phyloP scores from a whole-genome alignment of 2,329 filamentous ascomycete species.

The Xylaria sp. region DNA sequence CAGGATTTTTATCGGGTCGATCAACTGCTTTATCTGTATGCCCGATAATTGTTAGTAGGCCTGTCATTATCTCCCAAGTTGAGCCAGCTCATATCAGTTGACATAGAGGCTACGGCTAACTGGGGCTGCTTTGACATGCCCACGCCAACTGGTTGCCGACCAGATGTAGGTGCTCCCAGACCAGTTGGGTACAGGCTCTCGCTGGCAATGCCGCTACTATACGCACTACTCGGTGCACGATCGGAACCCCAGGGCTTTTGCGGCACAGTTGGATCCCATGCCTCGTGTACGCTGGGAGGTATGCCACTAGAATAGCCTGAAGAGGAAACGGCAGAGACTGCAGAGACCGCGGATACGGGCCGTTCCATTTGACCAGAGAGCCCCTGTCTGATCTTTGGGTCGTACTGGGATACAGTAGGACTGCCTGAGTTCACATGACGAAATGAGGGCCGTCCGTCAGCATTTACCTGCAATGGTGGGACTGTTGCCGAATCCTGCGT shows the following conservation, averaged over 20 bases:
- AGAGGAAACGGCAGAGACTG: slow-evolving; percentile 61
- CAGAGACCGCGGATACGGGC: slow-evolving; percentile 62
- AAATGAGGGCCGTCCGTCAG: slow-evolving; percentile 65
- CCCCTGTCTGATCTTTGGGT: slow-evolving; percentile 64
- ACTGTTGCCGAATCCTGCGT: slow-evolving; percentile 77
- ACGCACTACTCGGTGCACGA: slow-evolving; percentile 64
- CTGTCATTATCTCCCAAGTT: slow-evolving; percentile 73
- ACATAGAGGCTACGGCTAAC: slow-evolving; percentile 61
- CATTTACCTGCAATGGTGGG: slow-evolving; percentile 73
- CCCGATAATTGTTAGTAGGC: slow-evolving; percentile 60
- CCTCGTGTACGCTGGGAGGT: slow-evolving; percentile 70
- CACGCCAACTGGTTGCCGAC: slow-evolving; percentile 43
- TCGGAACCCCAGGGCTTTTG: slow-evolving; percentile 62
- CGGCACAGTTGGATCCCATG: slow-evolving; percentile 62
- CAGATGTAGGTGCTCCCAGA: slow-evolving; percentile 50
- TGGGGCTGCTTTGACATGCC: slow-evolving; percentile 62
- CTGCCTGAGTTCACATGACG: slow-evolving; percentile 76
- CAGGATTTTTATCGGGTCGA: background rate
- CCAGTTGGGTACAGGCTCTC: slow-evolving; percentile 56
- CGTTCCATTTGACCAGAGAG: slow-evolving; percentile 72
- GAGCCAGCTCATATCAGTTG: slow-evolving; percentile 82
- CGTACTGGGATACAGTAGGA: slow-evolving; percentile 73
- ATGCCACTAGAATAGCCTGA: slow-evolving; percentile 73
- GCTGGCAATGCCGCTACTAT: slow-evolving; percentile 54
- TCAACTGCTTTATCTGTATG: slow-evolving; percentile 30